Evolutionary conservation across 225 moss, liverwort and hornwort species (phyloP), one percentile per base, ranked within the genome.

Genomic region (Pseudoscleropodium purum): DNA sequence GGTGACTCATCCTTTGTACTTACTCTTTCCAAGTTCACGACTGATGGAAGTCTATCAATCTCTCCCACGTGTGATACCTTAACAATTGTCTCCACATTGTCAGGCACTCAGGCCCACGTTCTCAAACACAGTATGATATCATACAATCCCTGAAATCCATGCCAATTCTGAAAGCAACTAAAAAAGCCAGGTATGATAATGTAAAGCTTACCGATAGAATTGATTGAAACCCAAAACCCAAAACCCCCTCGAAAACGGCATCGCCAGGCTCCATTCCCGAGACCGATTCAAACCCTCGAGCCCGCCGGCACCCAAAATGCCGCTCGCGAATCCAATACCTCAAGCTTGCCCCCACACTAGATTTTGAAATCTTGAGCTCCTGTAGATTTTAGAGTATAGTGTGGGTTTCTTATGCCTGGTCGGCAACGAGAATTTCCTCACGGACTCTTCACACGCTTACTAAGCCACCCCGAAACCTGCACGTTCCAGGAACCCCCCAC

Each of bases 331-430:
- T 45, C 62, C 82, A 15, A 10, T 1, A 10, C 82, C 21, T 8
- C 41, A 17, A 47, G 82, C 30, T 59, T 34, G 34, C 41, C 43
- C 31, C 23, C 30, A 11, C 2, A 45, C 24, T 73, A 36, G 12
- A 37, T 24, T 86, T 20, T 37, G 2, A 3, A 75, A 62, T 86
- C 15, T n/a, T 2, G 3, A 15, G 7, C 0, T 0, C 2, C 0
- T 7, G 11, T n/a, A 39, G 78, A 86, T 86, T 29, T 14, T 15
- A 15, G 27, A 20, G 14, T 37, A 11, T 37, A 18, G 49, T 36
- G 49, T 7, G 16, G 78, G 52, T n/a, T 18, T 16, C 2, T 27
- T 15, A 36, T 60, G 87, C 60, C 18, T 62, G 85, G 85, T 88
- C 88, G 84, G 90, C 76, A 65, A 67, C 18, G 43, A 33, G 67